Evolutionary conservation across 179 eudicot genomes (phyloP).

Genomic region (Gypsophila paniculata): DNA sequence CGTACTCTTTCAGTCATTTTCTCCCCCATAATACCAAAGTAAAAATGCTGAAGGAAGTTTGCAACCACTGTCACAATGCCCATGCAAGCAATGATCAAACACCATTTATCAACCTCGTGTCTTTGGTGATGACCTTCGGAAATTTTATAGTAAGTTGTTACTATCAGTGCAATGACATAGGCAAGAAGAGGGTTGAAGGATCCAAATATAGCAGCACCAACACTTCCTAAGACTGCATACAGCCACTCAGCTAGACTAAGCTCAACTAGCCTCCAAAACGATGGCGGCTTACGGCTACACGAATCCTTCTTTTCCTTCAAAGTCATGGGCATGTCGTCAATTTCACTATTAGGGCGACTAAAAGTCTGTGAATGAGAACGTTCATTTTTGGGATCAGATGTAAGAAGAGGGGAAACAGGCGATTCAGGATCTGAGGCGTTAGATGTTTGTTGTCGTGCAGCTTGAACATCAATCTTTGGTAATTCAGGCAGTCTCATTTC

Average conservation of each 20-base stretch:
- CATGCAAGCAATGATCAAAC: constrained; percentile 91
- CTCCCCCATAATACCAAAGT: constrained; percentile 99
- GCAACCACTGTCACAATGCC: constrained; percentile 95
- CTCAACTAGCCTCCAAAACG: constrained; percentile 95
- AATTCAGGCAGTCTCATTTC: constrained; percentile 87
- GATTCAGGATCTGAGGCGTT: constrained; percentile 91
- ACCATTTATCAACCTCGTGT: constrained; percentile 90
- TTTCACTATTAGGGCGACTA: constrained; percentile 74
- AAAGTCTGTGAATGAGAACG: constrained; percentile 98
- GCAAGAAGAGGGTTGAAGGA: constrained; percentile 97
- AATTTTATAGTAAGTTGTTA: constrained; percentile 63
- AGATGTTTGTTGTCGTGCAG: constrained; percentile 47
- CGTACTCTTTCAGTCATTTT: constrained; percentile 97
- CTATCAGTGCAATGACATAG: constrained; percentile 78
- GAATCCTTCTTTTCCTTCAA: constrained; percentile 41
- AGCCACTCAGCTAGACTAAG: constrained; percentile 99
- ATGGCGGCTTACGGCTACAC: constrained; percentile 49
- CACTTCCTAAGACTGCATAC: constrained; percentile 95
- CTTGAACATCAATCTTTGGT: constrained; percentile 80
- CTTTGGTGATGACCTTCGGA: constrained; percentile 43
- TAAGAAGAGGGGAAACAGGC: constrained; percentile 93
- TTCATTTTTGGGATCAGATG: constrained; percentile 94
- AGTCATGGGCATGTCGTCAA: constrained; percentile 46
- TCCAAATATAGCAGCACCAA: constrained; percentile 96
- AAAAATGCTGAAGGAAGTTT: constrained; percentile 96